Evolutionary conservation across 768 basidiomycete genomes (phyloP).

Genomic region (Boletus vermiculosoides): DNA sequence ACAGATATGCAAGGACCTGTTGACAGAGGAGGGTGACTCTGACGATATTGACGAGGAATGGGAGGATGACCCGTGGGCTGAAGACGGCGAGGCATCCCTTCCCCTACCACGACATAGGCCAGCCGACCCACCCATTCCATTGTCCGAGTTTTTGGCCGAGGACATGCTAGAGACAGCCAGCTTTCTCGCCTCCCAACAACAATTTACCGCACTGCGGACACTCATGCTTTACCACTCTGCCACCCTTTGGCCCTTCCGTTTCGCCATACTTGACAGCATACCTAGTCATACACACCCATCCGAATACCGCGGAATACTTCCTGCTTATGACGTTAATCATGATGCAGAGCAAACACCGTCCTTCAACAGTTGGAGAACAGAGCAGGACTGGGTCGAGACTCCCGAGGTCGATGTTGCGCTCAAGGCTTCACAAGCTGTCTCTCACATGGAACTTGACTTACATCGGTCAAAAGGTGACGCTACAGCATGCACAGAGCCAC

Average conservation of each 20-base stretch:
- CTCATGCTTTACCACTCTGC: slow-evolving; percentile 58
- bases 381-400: slow-evolving; percentile 60
- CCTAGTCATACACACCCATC: slow-evolving; percentile 72
- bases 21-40: slow-evolving; percentile 25
- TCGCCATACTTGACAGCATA: slow-evolving; percentile 66
- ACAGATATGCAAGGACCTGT: slow-evolving; percentile 50
- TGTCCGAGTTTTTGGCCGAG: slow-evolving; percentile 62
- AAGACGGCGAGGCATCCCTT: slow-evolving; percentile 38
- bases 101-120: slow-evolving; percentile 19
- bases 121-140: slow-evolving; percentile 44
- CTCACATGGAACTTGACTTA: slow-evolving; percentile 10
- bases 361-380: slow-evolving; percentile 47
- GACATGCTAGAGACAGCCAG: slow-evolving; percentile 60
- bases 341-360: slow-evolving; percentile 42
- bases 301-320: slow-evolving; percentile 60
- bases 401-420: slow-evolving; percentile 44
- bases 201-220: slow-evolving; percentile 55
- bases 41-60: slow-evolving; percentile 46
- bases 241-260: slow-evolving; percentile 66
- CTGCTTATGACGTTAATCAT: slow-evolving; percentile 50
- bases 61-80: slow-evolving; percentile 65
- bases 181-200: slow-evolving; percentile 60
- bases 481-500: slow-evolving; percentile 6
- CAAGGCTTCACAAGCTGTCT: slow-evolving; percentile 23
- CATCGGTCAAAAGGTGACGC: slow-evolving; percentile 10